Evolutionary conservation across 495 filamentous ascomycete genomes (phyloP), one percentile per base, ranked within the genome.

Genomic region (Achaetomiella virescens): DNA sequence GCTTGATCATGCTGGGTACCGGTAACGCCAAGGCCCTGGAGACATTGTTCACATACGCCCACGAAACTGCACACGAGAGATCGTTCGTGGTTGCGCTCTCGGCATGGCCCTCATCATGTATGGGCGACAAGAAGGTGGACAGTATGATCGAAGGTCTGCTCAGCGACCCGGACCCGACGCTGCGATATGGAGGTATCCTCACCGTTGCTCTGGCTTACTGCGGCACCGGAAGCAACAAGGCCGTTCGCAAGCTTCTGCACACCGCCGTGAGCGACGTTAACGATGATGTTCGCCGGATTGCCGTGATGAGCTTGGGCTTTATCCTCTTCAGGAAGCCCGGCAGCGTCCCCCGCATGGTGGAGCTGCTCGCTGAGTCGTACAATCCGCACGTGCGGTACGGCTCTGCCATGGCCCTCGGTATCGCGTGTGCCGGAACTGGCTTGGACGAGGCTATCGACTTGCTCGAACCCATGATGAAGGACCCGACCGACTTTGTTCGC

Each of bases 31-130:
- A 86, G 70, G 89, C 88, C 6, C 69, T 99, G 2, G 88, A 95
- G 70, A 89, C 93, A 53, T 95, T 99, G 90, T 90, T 97, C 46
- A 87, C 89, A 54, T 99, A 99, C 64, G 90, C 95, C 4, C 95
- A 96, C 66, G 95, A 99, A 35, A 99, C 95, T 0, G 89, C 92
- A 49, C 95, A 99, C 70, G 95, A 97, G 73, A 99, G 81, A 97
- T 96, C 51, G 90, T 97, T 20, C 90, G 95, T 45, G 95, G 95
- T 61, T 79, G 95, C 50, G 91, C 91, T 17, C 78, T 99, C 58
- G 95, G 95, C 56, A 97, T 99, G 89, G 90, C 95, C 35, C 76
- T 99, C 56, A 96, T 97, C 74, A 99, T 97, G 92, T 97, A 92
- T 62, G 90, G 88, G 29, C 86, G 89, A 40, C 91, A 97, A 71